A percentile compares a stretch with the other conserved stretches of the same genome.
These are phyloP conservation scores for Mrakia blollopis DNA, from an alignment of 768 basidiomycete species.

Conservation along the genomic window DNA sequence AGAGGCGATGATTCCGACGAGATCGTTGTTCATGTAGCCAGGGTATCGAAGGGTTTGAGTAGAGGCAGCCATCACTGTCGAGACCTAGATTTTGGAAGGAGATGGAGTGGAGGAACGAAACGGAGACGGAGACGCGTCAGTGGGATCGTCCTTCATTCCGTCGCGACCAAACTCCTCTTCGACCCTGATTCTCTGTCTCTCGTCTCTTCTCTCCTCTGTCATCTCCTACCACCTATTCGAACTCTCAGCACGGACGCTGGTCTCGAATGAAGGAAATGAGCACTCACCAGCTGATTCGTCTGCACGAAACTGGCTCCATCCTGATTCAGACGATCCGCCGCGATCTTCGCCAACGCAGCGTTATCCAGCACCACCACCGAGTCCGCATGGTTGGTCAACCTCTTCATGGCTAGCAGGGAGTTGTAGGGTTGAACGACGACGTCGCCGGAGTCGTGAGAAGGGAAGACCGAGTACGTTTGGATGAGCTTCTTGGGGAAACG, in stretches of 20 bases:
- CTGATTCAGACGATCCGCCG: conserved; percentile 85
- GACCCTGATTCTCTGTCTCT: no score
- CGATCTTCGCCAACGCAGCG: conserved; percentile 84
- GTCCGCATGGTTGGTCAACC: conserved; percentile 92
- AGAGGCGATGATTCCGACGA: conserved; percentile 93
- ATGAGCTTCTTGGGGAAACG: conserved; percentile 98
- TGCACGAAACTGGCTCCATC: conserved; percentile 73
- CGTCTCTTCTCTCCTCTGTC: background rate
- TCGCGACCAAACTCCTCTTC: background rate
- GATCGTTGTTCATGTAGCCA: conserved; percentile 98
- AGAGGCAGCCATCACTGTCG: conserved; percentile 96
- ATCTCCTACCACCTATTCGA: no score
- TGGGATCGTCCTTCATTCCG: background rate
- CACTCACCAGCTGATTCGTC: conserved; percentile 76
- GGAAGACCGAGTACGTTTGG: conserved; percentile 98
- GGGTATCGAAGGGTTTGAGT: conserved; percentile 96
- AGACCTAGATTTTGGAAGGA: conserved; percentile 55
- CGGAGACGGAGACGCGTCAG: background rate
- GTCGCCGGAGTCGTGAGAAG: conserved; percentile 68
- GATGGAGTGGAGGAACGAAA: background rate
- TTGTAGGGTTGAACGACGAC: conserved; percentile 99
- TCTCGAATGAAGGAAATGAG: no score
- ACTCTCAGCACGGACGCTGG: no score
- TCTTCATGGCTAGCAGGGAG: conserved; percentile 83
- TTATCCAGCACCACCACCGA: conserved; percentile 97